Evolutionary conservation across 2,329 filamentous ascomycete genomes (phyloP).

Genomic region (Stachybotrys echinatus): DNA sequence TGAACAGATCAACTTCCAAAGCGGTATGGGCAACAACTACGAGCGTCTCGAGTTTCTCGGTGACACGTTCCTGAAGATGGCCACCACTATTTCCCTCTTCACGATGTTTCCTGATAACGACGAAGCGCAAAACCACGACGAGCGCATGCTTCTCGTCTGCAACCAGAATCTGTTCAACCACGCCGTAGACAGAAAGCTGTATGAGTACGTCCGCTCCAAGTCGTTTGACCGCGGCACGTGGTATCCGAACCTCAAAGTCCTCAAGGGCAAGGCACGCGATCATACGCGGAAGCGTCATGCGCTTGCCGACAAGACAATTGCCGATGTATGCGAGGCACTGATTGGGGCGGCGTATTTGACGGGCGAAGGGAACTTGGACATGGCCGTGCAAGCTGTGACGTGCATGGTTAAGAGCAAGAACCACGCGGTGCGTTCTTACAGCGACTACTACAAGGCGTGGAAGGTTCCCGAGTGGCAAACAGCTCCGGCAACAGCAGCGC

Average conservation of each 20-base stretch:
- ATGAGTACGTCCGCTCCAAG: slow-evolving; percentile 77
- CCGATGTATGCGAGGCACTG: slow-evolving; percentile 89
- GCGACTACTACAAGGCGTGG: slow-evolving; percentile 70
- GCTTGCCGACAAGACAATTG: slow-evolving; percentile 83
- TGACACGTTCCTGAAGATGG: slow-evolving; percentile 93
- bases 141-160: slow-evolving; percentile 85
- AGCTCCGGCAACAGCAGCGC: slow-evolving; percentile 55
- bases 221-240: slow-evolving; percentile 77
- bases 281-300: slow-evolving; percentile 45
- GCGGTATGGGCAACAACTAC: slow-evolving; percentile 91
- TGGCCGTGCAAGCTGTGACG: slow-evolving; percentile 60
- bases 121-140: slow-evolving; percentile 84
- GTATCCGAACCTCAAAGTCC: slow-evolving; percentile 78
- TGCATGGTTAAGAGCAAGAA: slow-evolving; percentile 63
- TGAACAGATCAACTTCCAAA: slow-evolving; percentile 67
- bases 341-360: slow-evolving; percentile 78
- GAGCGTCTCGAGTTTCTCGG: slow-evolving; percentile 91
- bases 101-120: slow-evolving; percentile 69
- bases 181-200: slow-evolving; percentile 59
- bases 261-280: slow-evolving; percentile 61
- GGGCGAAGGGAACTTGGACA: slow-evolving; percentile 41
- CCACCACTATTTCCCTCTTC: slow-evolving; percentile 83
- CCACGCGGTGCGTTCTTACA: slow-evolving; percentile 65
- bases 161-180: slow-evolving; percentile 84
- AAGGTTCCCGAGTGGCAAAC: slow-evolving; percentile 66